Base-by-base conservation (phyloP, 345 rosid genomes). In the Gossypium stocksii region DNA sequence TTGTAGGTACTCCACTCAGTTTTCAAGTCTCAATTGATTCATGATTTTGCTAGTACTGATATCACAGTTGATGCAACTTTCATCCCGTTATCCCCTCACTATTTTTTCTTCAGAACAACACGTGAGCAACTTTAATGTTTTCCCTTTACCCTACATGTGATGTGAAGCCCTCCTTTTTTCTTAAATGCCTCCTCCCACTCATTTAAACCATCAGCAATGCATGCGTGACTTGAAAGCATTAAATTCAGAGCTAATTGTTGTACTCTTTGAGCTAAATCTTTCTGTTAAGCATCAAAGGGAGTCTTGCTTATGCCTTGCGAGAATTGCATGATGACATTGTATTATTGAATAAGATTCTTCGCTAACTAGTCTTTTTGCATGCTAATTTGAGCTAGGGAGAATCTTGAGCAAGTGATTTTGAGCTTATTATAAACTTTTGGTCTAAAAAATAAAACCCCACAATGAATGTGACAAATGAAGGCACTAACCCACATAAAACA, bases 391-490 rank as follows among this genome's bases (percentile, higher is more conserved):
- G 7, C 41, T 34, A 34, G 41, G 23, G 22, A 56, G 60, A 56
- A 56, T 57, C 61, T 53, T 54, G 54, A 59, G n/a, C 54, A 43
- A 64, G 62, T 49, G 16, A 23, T 58, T 62, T 63, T 9, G 3
- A 34, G 80, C 67, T 27, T 73, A 17, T 27, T 45, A 16, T 73
- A 53, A 73, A 51, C 14, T 38, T 34, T 27, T 12, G 29, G 34
- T 9, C 70, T 80, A 54, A 14, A 66, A 57, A 68, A 67, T 57
- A 70, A 74, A 75, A 74, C 74, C 81, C 86, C 77, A 77, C 82
- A 59, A 45, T 43, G 66, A 76, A 71, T 60, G 69, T 71, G 74
- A 60, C 78, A 75, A 74, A 69, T 34, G 60, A 67, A 52, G 66
- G 57, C 58, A 73, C 62, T 44, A 38, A 62, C 7, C 29, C 46